Evolutionary conservation across 2,329 filamentous ascomycete species (phyloP).

Genomic region (Malbranchea cinnamomea): DNA sequence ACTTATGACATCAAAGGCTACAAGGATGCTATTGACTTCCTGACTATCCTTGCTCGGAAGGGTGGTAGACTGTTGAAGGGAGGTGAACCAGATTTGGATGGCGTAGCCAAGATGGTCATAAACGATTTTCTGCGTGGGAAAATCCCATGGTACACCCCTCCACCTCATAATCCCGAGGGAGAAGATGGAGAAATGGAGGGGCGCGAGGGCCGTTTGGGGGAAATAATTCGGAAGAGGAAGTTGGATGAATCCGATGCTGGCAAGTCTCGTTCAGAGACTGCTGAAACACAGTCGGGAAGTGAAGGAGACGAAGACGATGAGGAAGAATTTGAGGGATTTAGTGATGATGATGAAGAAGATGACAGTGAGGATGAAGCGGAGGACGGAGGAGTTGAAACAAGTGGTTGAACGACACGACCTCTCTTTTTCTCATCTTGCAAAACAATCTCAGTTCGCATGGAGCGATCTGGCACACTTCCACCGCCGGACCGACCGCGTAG

Average conservation of each 20-base stretch:
- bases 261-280: constrained; percentile 18
- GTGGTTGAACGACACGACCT: constrained; percentile 2
- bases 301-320: constrained; percentile 28
- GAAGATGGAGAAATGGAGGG: constrained; percentile 45
- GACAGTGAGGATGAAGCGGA: constrained; percentile 1
- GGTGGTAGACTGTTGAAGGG: constrained; percentile 73
- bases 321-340: constrained; percentile 29
- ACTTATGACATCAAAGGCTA: constrained; percentile 82
- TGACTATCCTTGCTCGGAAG: constrained; percentile 78
- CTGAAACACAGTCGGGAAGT: constrained; percentile 14
- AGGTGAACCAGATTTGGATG: constrained; percentile 89
- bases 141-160: constrained; percentile 88
- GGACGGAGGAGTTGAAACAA: not conserved
- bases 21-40: constrained; percentile 61
- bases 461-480: too few species aligned
- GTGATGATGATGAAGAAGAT: constrained; percentile 26
- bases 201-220: constrained; percentile 62
- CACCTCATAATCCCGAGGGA: constrained; percentile 43
- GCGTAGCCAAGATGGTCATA: constrained; percentile 89
- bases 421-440: too few species aligned
- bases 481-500: too few species aligned
- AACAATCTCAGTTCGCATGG: not conserved
- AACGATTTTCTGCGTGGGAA: constrained; percentile 94
- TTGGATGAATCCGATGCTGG: constrained; percentile 38
- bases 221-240: constrained; percentile 70